Base-by-base conservation (phyloP, 2,329 filamentous ascomycete genomes). In the Colletotrichum noveboracense region DNA sequence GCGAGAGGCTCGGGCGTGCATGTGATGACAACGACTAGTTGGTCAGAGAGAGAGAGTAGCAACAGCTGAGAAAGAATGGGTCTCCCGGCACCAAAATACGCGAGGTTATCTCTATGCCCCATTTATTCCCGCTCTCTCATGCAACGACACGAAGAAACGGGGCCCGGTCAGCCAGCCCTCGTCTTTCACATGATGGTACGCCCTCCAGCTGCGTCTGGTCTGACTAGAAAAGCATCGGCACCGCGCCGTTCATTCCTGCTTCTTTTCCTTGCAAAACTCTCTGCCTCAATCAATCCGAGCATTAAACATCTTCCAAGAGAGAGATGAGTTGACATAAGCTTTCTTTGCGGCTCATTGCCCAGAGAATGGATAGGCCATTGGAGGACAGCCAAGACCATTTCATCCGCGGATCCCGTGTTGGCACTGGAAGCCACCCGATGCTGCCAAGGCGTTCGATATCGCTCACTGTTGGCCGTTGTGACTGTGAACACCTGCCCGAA, bases 391-490 rank as follows among this genome's bases (percentile, higher is more conserved):
- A 75, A 75, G 69, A 36, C n/a, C 26, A 16, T n/a, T n/a, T 30
- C 30, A 34, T 43, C 69, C 69, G 69, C 61, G 38, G 36, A 43
- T 72, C 69, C 69, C 56, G 62, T 32, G 62, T 72, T 75, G 69
- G 73, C 73, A 58, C 62, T 72, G 73, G 62, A 75, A 75, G 73
- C 73, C 73, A 68, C 69, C 73, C 73, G 69, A 64, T 26, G 73
- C 73, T 24, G 69, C 73, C 69, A 71, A 75, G 73, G n/a, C 21
- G 28, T 55, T 58, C 18, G 34, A 72, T 38, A 48, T 26, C 65
- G 32, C 32, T 30, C 30, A 24, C 55, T 21, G 18, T 4, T 32
- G 32, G 24, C n/a, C 28, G 5, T 30, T 24, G 24, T 70, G 36
- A 36, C 36, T 56, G 36, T 38, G 16, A 38, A 18, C 16, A n/a